A percentile compares a stretch with the other conserved stretches of the same genome.
phyloP scores from a whole-genome alignment of 805 yeast genomes.

The Barnettozyma salicaria region DNA sequence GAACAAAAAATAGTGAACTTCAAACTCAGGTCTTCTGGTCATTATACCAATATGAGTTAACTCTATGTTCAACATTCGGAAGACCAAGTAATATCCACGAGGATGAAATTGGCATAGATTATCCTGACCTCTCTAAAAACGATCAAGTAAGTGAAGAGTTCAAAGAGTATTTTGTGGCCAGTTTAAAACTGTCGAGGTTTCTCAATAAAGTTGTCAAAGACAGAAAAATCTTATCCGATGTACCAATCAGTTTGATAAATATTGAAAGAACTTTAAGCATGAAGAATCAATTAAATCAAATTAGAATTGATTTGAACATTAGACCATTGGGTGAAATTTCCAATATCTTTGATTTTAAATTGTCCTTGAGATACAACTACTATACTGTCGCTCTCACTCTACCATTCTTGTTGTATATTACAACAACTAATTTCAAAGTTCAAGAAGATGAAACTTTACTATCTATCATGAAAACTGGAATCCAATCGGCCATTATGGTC shows the following conservation, averaged over 20 bases:
- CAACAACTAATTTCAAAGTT: slow-evolving; percentile 30
- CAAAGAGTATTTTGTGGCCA: slow-evolving; percentile 29
- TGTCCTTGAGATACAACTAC: slow-evolving; percentile 37
- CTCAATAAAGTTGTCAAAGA: slow-evolving; percentile 37
- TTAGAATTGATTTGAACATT: slow-evolving; percentile 32
- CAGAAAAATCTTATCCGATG: slow-evolving; percentile 30
- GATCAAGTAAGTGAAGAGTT: slow-evolving; percentile 22
- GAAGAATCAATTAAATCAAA: slow-evolving; percentile 30
- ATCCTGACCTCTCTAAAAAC: slow-evolving; percentile 26
- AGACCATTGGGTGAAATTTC: slow-evolving; percentile 21
- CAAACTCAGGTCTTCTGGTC: slow-evolving; percentile 37
- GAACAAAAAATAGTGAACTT: slow-evolving; percentile 20
- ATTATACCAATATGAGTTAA: slow-evolving; percentile 35
- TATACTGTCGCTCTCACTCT: slow-evolving; percentile 37
- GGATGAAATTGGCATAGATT: slow-evolving; percentile 39
- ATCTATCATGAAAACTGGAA: slow-evolving; percentile 34
- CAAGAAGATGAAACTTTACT: slow-evolving; percentile 39
- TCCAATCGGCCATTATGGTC: slow-evolving; percentile 34
- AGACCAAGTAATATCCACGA: slow-evolving; percentile 39
- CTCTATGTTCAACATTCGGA: slow-evolving; percentile 40
- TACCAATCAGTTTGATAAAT: slow-evolving; percentile 34
- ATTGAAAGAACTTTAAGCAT: slow-evolving; percentile 36
- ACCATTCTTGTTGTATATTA: slow-evolving; percentile 38
- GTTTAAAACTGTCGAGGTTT: slow-evolving; percentile 32
- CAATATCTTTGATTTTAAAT: slow-evolving; percentile 36